Base-by-base conservation (phyloP, 306 rosid genomes). In the Cucumis hystrix region DNA sequence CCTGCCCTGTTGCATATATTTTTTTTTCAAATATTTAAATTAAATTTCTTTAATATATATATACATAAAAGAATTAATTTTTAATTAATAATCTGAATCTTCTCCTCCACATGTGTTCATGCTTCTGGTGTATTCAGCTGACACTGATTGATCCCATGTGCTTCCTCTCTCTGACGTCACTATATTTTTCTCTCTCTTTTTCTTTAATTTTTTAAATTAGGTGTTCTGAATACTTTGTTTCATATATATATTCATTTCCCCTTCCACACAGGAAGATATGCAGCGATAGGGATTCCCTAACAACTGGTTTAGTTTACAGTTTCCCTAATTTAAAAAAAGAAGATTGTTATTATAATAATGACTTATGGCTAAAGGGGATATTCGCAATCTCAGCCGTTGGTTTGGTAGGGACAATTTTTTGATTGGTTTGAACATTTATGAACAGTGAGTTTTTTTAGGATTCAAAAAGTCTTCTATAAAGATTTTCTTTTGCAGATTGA, bases 241-340 rank as follows among this genome's bases (percentile, higher is more conserved):
- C 23, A 35, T 17, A 54, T 25, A 45, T 76, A 58, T 84, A 74
- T 62, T 71, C 66, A 43, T 77, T 64, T 82, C 54, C 54, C 71
- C 74, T 78, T 77, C 74, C 74, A 45, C 73, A 76, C 73, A 63
- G 71, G 72, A 79, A 82, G 80, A 87, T 78, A 81, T 83, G 89
- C 77, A 37, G 76, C 79, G 97, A 93, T 81, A 77, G 84, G 84
- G 98, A 93, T 88, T 86, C 81, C 51, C 77, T 83, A 91, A 87
- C 98, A 5, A 83, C 87, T 84, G 80, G 81, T 85, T 79, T 63
- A 59, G 79, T 67, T 80, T 80, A 83, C 84, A 79, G 41, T 56
- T 77, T 77, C 21, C 58, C 41, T 43, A 78, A 47, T 33, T 6
- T 17, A 6, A 15, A 28, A 71, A 14, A 21, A 51, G 28, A 37